Evolutionary conservation across 1,284 basidiomycete species (phyloP).

Genomic region (Amylostereum chailletii): DNA sequence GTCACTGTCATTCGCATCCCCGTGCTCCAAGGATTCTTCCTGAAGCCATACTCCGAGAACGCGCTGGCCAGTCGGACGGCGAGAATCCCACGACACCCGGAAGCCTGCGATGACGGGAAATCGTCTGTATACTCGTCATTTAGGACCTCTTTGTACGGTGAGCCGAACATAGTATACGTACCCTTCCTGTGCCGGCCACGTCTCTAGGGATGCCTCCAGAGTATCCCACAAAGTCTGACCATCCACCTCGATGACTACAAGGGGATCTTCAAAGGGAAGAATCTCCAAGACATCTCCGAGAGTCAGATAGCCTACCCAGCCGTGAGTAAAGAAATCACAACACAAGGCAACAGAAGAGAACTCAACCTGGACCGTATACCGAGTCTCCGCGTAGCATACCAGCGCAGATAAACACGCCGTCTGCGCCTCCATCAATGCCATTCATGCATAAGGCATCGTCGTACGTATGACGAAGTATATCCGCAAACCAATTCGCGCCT

Average conservation of each 20-base stretch:
- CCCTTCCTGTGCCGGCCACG: constrained; percentile 92
- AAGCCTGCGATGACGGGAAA: constrained; percentile 89
- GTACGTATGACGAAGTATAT: constrained; percentile 80
- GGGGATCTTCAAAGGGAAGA: constrained; percentile 82
- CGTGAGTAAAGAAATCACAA: neutral
- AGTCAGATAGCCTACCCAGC: constrained; percentile 53
- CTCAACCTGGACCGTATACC: constrained; percentile 69
- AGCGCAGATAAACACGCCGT: constrained; percentile 78
- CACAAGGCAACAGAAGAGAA: neutral
- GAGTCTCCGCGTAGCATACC: constrained; percentile 86
- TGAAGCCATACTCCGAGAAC: constrained; percentile 67
- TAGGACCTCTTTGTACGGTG: neutral
- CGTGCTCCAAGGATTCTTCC: constrained; percentile 35
- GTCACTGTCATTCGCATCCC: constrained; percentile 28
- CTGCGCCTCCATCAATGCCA: constrained; percentile 49
- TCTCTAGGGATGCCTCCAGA: constrained; percentile 66
- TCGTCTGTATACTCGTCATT: constrained; percentile 38
- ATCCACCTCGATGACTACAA: constrained; percentile 77
- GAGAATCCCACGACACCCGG: constrained; percentile 82
- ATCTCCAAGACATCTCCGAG: constrained; percentile 84
- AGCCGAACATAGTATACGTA: constrained; percentile 19
- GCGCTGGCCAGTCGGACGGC: constrained; percentile 57
- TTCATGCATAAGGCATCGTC: constrained; percentile 68
- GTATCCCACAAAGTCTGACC: constrained; percentile 79
- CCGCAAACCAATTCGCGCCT: constrained; percentile 84